Conservation (phyloP, 495 filamentous ascomycete species). For the Talaromyces stipitatus region DNA sequence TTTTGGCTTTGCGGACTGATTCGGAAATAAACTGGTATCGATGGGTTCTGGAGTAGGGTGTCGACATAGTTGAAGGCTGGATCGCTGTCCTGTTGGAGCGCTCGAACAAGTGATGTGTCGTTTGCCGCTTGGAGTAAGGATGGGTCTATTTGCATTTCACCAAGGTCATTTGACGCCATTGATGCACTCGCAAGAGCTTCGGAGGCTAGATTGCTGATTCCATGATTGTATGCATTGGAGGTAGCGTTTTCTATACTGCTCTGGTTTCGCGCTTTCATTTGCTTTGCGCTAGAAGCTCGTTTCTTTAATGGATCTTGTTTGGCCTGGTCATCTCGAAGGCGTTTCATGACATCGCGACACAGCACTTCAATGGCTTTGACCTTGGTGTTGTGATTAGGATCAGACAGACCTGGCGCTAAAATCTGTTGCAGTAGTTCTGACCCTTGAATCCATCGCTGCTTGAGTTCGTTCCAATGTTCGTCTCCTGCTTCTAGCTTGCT, state of each 20-base stretch:
- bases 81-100: slow-evolving; percentile 30
- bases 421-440: slow-evolving; percentile 50
- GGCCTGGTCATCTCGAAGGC: slow-evolving; percentile 59
- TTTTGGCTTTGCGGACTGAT: slow-evolving; percentile 47
- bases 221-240: slow-evolving; percentile 30
- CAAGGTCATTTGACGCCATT: slow-evolving; percentile 33
- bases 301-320: slow-evolving; percentile 50
- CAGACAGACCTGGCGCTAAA: slow-evolving; percentile 45
- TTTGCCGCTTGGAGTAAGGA: slow-evolving; percentile 44
- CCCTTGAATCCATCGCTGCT: slow-evolving; percentile 56
- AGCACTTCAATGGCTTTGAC: slow-evolving; percentile 61
- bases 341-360: slow-evolving; percentile 67
- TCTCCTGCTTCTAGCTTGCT: slow-evolving; percentile 63
- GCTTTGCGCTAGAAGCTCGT: slow-evolving; percentile 16
- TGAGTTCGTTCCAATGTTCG: slow-evolving; percentile 65
- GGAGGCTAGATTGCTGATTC: slow-evolving; percentile 45
- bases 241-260: slow-evolving; percentile 13
- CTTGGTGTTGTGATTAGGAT: slow-evolving; percentile 48
- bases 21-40: slow-evolving; percentile 58
- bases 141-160: slow-evolving; percentile 61
- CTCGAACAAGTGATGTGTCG: slow-evolving; percentile 36
- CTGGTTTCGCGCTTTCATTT: slow-evolving; percentile 10
- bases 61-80: slow-evolving; percentile 30
- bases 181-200: slow-evolving; percentile 43
- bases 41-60: slow-evolving; percentile 21